Conservation (phyloP, 768 basidiomycete species). For the Termitomyces sp. region DNA sequence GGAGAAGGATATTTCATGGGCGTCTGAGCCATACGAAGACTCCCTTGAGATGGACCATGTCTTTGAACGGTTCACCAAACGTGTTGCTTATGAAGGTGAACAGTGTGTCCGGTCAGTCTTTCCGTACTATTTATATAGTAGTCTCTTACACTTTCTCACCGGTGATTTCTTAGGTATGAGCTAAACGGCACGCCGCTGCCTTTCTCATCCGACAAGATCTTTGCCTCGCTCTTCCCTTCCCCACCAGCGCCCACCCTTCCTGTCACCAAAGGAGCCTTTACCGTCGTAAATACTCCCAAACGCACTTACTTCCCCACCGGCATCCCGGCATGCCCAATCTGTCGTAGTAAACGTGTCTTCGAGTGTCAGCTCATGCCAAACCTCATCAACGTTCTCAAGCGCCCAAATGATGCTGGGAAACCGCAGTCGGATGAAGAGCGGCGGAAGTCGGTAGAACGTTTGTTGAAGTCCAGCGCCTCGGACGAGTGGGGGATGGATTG, state of each 20-base stretch:
- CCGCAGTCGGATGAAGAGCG: slow-evolving; percentile 63
- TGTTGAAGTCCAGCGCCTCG: slow-evolving; percentile 40
- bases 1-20: slow-evolving; percentile 52
- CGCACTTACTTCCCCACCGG: slow-evolving; percentile 49
- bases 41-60: slow-evolving; percentile 75
- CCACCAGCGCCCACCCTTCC: slow-evolving; percentile 41
- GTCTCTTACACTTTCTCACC: not conserved
- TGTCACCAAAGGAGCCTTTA: slow-evolving; percentile 58
- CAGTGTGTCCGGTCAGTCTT: slow-evolving; percentile 80
- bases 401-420: slow-evolving; percentile 21
- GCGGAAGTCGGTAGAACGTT: slow-evolving; percentile 51
- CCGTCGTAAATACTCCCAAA: slow-evolving; percentile 41
- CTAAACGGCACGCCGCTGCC: slow-evolving; percentile 81
- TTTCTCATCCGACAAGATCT: slow-evolving; percentile 74
- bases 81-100: slow-evolving; percentile 64
- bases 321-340: slow-evolving; percentile 63
- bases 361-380: slow-evolving; percentile 96
- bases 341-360: slow-evolving; percentile 67
- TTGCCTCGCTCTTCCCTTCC: slow-evolving; percentile 66
- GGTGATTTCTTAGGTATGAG: slow-evolving; percentile 61
- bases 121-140: not conserved
- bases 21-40: slow-evolving; percentile 75
- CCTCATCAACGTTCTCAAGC: slow-evolving; percentile 71
- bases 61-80: slow-evolving; percentile 79
- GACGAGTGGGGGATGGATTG: slow-evolving; percentile 77